phyloP scores from a whole-genome alignment of 495 filamentous ascomycete species.

The Elasticomyces elasticus region DNA sequence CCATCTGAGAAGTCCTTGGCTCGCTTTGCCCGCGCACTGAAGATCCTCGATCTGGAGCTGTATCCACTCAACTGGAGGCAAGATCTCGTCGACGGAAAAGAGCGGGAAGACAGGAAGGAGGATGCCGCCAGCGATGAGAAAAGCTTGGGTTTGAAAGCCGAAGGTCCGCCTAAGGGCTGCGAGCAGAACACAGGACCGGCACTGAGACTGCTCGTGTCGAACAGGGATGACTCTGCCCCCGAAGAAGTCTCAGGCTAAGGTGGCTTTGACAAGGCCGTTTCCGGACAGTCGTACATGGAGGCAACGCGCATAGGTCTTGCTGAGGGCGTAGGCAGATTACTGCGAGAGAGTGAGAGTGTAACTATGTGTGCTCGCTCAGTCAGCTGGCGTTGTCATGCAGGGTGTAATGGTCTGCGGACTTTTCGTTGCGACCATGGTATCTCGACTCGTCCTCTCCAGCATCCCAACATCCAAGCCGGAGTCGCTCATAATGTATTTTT shows the following conservation, averaged over 20 bases:
- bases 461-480: too few relatives aligned
- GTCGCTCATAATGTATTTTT: too few relatives aligned
- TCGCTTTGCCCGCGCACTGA: neutral
- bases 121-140: neutral
- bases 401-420: too few relatives aligned
- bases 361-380: too few relatives aligned
- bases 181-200: neutral
- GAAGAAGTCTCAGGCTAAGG: neutral
- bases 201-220: neutral
- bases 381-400: too few relatives aligned
- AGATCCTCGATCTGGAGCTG: neutral
- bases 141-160: neutral
- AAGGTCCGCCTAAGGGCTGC: neutral
- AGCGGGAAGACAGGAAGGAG: neutral
- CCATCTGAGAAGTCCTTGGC: neutral
- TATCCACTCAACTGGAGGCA: neutral
- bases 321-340: too few relatives aligned
- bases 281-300: too few relatives aligned
- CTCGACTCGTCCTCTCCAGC: too few relatives aligned
- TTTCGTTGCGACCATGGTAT: too few relatives aligned
- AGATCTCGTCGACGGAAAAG: neutral
- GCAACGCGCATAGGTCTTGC: too few relatives aligned
- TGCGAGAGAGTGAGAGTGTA: too few relatives aligned
- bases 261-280: too few relatives aligned
- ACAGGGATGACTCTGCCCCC: neutral